Evolutionary conservation across 352 stramenopile species (phyloP), one percentile per base, ranked within the genome.

Genomic region (Pythium dissimile): DNA sequence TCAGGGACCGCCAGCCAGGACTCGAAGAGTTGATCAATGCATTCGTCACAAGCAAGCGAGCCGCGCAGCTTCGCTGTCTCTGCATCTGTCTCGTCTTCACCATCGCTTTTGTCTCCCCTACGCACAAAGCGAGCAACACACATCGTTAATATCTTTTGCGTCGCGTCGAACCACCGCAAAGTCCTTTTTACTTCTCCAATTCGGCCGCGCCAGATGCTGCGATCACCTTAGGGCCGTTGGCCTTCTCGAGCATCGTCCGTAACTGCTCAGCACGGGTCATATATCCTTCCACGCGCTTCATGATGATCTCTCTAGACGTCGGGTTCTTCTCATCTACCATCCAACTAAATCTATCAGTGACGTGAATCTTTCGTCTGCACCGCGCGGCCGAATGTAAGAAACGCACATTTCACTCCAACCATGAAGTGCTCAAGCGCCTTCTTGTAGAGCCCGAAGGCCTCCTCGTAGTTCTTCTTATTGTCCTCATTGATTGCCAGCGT

Each of bases 21-120:
- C n/a, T n/a, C n/a, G n/a, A n/a, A n/a, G n/a, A 30, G 20, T 39
- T n/a, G 4, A 30, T 30, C 2, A 38, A 18, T 6, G 12, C 9
- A n/a, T 10, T 42, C 24, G 37, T 41, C 16, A 80, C 88, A 96
- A 26, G 86, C 83, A 44, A 99, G 65, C 1, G 96, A 96, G 20
- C 94, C 94, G 5, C 96, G 80, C 28, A 99, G 75, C 73, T 99
- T 99, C 15, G 87, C 95, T 7, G 81, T 89, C 66, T 99, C 97
- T 41, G 85, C 88, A 51, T 99, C 95, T 7, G 89, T 92, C 55
- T 98, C 90, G 44, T 97, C 83, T 16, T 93, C 52, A 2, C 52
- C 82, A 41, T 96, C 78, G 32, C 84, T 86, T 52, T 90, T 92
- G 44, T 88, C 84, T 2, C 79, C 84, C 72, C 80, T 90, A 30